Percentiles rank a stretch among this genome's conserved stretches.
These are phyloP conservation scores for Helicostylum pulchrum DNA, from an alignment of 192 early-diverging fungal genomes.

Conservation along the genomic window DNA sequence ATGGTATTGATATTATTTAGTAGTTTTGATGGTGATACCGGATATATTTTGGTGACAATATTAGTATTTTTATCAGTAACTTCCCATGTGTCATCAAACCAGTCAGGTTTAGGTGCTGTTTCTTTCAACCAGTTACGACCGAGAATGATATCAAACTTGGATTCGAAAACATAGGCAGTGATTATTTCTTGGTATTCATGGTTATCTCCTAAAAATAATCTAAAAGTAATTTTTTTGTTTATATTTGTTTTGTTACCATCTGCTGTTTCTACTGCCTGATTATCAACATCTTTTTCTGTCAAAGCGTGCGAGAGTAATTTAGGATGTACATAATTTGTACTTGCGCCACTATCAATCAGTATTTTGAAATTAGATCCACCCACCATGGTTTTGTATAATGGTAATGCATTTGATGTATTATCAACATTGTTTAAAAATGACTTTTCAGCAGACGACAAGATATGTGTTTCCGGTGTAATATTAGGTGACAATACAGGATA, in stretches of 20 bases:
- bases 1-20: no score
- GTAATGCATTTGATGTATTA: no score
- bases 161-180: neutral
- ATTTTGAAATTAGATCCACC: neutral
- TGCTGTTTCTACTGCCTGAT: neutral
- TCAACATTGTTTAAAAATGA: no score
- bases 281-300: neutral
- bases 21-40: no score
- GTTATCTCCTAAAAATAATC: no score
- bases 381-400: no score
- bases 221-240: neutral
- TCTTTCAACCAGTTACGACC: neutral
- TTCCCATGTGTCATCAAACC: neutral
- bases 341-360: neutral
- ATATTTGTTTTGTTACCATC: neutral
- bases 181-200: neutral
- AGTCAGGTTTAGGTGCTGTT: neutral
- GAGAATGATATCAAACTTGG: neutral
- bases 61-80: no score
- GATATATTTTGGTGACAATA: no score
- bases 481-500: no score
- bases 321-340: neutral
- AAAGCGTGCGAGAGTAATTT: neutral
- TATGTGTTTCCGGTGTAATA: no score
- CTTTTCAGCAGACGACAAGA: no score